phyloP scores from a whole-genome alignment of 371 early-diverging fungal genomes.

The Rhizopus stolonifer region DNA sequence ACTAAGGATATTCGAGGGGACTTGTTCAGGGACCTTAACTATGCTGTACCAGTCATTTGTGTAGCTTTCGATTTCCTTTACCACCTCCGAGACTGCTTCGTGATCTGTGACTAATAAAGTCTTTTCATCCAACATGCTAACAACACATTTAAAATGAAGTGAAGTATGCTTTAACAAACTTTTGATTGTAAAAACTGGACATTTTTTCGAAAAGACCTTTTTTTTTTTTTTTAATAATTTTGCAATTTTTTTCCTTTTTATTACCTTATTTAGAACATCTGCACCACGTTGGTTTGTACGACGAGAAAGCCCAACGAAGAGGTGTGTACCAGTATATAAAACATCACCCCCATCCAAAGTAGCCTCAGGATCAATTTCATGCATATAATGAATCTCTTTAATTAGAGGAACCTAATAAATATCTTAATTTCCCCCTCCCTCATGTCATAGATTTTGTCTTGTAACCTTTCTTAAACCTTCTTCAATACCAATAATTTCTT shows the following conservation, averaged over 20 bases:
- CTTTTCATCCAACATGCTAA: constrained; percentile 19
- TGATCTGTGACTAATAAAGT: constrained; percentile 25
- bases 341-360: constrained; percentile 42
- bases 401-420: constrained; percentile 13
- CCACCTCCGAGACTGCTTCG: constrained; percentile 21
- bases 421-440: not conserved
- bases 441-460: too few species aligned
- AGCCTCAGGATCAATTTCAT: constrained; percentile 22
- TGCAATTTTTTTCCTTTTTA: not conserved
- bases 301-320: constrained; percentile 34
- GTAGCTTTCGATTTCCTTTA: constrained; percentile 15
- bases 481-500: constrained; percentile 24
- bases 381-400: constrained; percentile 23
- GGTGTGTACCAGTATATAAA: constrained; percentile 27
- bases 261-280: constrained; percentile 19
- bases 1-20: constrained; percentile 34
- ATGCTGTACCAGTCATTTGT: constrained; percentile 17
- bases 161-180: constrained; percentile 17
- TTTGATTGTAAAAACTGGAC: constrained; percentile 16
- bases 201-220: constrained; percentile 16
- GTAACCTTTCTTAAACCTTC: constrained; percentile 19
- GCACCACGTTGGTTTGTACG: constrained; percentile 35
- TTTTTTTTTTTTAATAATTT: not conserved
- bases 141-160: constrained; percentile 36
- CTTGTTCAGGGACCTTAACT: constrained; percentile 31